Percentiles rank a stretch among this genome's conserved stretches.
These are phyloP conservation scores for Chaetothyriales sp. DNA, from an alignment of 2,329 filamentous ascomycete genomes.

Conservation along the genomic window DNA sequence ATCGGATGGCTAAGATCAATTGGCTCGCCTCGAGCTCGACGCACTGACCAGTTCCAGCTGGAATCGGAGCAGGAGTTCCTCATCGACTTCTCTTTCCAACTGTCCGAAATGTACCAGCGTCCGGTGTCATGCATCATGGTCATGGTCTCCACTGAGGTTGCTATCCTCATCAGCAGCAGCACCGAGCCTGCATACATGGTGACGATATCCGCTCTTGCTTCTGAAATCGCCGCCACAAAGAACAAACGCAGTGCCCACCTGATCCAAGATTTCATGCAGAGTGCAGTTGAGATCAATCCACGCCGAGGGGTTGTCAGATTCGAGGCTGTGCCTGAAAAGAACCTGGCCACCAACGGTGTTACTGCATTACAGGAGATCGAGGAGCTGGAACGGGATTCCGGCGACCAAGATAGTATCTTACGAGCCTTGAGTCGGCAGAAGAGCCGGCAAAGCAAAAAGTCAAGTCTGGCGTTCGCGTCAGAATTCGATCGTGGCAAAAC, in stretches of 20 bases:
- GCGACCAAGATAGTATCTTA: conserved; percentile 28
- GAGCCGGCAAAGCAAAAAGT: conserved; percentile 19
- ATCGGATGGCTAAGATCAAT: no score
- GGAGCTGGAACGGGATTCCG: conserved; percentile 36
- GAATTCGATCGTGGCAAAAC: conserved; percentile 5
- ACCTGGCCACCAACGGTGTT: conserved; percentile 55
- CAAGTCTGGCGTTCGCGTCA: conserved; percentile 6
- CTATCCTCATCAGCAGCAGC: conserved; percentile 59
- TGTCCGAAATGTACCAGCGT: conserved; percentile 63
- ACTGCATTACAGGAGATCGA: conserved; percentile 58
- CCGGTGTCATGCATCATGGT: conserved; percentile 62
- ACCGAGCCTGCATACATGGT: conserved; percentile 70
- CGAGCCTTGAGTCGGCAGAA: conserved; percentile 26
- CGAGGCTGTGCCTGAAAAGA: conserved; percentile 54
- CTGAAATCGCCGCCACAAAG: conserved; percentile 54
- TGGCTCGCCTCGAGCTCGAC: not conserved
- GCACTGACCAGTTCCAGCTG: conserved; percentile 30
- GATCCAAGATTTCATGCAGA: conserved; percentile 61
- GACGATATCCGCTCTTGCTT: conserved; percentile 56
- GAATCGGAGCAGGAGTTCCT: conserved; percentile 66
- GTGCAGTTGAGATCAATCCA: conserved; percentile 52
- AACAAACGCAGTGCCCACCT: conserved; percentile 73
- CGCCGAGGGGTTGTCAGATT: conserved; percentile 63
- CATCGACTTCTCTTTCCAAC: conserved; percentile 56
- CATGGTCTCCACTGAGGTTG: conserved; percentile 59